Base-by-base conservation (phyloP, 495 filamentous ascomycete species). In the Echria macrotheca region DNA sequence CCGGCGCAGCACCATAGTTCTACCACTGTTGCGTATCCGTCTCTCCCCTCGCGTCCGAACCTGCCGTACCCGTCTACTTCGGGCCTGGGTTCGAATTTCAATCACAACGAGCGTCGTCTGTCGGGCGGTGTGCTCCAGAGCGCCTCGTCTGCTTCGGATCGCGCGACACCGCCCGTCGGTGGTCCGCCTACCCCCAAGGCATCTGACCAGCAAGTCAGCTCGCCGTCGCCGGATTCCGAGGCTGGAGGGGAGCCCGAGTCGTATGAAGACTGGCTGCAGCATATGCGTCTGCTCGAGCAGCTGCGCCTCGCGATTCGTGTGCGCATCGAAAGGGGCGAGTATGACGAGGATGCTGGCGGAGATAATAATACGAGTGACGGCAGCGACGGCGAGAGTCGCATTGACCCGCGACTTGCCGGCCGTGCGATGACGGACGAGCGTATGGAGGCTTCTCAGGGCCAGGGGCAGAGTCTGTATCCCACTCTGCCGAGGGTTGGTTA, bases 101-200 rank as follows among this genome's bases (percentile, higher is more conserved):
- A 91, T 53, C 72, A 81, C 42, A 84, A 89, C 45, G 82, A 85
- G 49, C 86, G 88, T 40, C 87, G 90, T 31, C 82, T 90, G 25
- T 91, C 86, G 18, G 90, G 90, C 44, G 88, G 90, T 36, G 82
- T 88, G 58, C 75, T 97, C 39, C 90, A 96, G 68, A 84, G 84
- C 56, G 80, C 83, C 19, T 77, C 71, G 50, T 18, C 72, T 68
- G 56, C 69, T 10, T 81, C 82, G 73, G 84, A 68, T 17, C 58
- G 59, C 3, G 57, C 70, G 4, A 55, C 82, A 28, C 74, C 75
- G 2, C 76, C 78, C n/a, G 78, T 40, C 75, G 80, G 55, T 44
- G 59, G 56, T 22, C 68, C 69, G 46, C 45, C 66, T 26, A 48
- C 44, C 63, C 37, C 47, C 32, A 61, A 69, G 18, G 39, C 65